Evolutionary conservation across 257 asterid species (phyloP).

Genomic region (Petunia secreta): DNA sequence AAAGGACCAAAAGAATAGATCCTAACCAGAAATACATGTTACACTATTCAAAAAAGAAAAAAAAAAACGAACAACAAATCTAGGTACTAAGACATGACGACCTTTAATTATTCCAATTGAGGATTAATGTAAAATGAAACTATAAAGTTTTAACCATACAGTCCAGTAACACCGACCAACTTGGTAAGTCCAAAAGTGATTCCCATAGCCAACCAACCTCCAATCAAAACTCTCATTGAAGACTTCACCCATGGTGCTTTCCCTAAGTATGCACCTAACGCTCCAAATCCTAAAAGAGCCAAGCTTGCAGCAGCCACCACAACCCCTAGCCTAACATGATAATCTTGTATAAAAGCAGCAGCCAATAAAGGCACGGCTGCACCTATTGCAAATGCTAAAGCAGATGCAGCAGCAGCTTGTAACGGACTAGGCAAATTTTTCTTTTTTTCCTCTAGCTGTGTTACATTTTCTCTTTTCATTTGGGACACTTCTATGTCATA

Average conservation of each 20-base stretch:
- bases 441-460: conserved; percentile 28
- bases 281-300: conserved; percentile 66
- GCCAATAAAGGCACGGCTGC: conserved; percentile 65
- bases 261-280: conserved; percentile 57
- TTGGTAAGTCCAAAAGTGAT: conserved; percentile 70
- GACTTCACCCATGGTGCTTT: conserved; percentile 53
- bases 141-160: conserved; percentile 3
- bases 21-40: neutral
- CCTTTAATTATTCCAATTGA: neutral
- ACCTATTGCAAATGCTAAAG: conserved; percentile 60
- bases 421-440: conserved; percentile 57
- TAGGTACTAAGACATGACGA: neutral
- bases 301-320: conserved; percentile 57
- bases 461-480: conserved; percentile 35
- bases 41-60: too few species aligned
- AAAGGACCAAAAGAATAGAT: neutral
- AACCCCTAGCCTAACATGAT: conserved; percentile 54
- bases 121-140: too few species aligned
- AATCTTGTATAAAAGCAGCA: conserved; percentile 46
- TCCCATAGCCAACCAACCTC: conserved; percentile 76
- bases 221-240: conserved; percentile 58
- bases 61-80: neutral
- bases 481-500: conserved; percentile 67
- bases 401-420: conserved; percentile 64
- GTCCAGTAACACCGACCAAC: conserved; percentile 41